phyloP scores from a whole-genome alignment of 768 basidiomycete species.

The Ramaria rubella region DNA sequence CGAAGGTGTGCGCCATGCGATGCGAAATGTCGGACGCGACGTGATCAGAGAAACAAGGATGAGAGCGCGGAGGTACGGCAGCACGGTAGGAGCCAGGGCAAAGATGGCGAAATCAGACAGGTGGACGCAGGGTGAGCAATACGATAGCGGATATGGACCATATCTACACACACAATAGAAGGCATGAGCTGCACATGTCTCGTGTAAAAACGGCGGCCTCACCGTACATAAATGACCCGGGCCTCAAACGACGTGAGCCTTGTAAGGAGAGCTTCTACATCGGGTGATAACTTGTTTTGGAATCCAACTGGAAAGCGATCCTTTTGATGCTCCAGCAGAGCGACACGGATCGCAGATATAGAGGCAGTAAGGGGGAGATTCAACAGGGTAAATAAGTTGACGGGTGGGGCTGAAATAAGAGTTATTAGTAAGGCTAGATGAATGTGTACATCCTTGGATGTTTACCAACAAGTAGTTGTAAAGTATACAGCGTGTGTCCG shows the following conservation, averaged over 20 bases:
- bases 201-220: neutral
- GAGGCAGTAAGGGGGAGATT: neutral
- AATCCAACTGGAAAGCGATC: neutral
- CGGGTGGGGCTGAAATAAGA: neutral
- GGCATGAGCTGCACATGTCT: neutral
- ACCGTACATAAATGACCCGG: neutral
- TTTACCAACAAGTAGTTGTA: neutral
- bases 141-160: neutral
- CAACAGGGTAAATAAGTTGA: neutral
- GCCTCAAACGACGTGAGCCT: neutral
- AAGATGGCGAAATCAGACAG: neutral
- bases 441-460: neutral
- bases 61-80: neutral
- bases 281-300: neutral
- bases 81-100: neutral
- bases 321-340: neutral
- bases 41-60: neutral
- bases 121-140: neutral
- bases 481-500: neutral
- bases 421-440: neutral
- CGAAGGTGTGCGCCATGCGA: slow-evolving; percentile 1
- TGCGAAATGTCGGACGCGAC: neutral
- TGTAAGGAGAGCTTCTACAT: neutral
- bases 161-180: neutral
- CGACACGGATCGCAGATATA: neutral